Evolutionary conservation across 1,284 basidiomycete genomes (phyloP), one percentile per base, ranked within the genome.

Genomic region (Rhodotorula sp.): DNA sequence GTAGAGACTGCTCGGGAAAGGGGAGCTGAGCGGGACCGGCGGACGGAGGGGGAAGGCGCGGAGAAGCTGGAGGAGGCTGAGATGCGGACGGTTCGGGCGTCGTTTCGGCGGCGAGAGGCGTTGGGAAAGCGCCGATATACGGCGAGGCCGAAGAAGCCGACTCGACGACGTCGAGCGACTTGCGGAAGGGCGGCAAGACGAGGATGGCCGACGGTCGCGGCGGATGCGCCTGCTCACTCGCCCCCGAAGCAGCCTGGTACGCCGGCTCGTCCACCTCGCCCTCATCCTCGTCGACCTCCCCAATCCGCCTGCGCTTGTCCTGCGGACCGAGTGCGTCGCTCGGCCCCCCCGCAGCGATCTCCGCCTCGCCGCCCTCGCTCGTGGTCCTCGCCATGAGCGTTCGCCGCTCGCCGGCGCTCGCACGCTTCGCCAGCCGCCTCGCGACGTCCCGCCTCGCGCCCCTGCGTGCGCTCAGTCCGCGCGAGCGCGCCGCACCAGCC

Each of bases 281-380:
- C 1, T n/a, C 21, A 19, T 10, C 27, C 3, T 17, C 54, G 19
- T 21, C 41, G 22, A 12, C 41, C 19, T 36, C 5, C 8, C 60
- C 57, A 3, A 60, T 27, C 48, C 56, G n/a, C n/a, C 64, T 21
- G 9, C 64, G 55, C 50, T 60, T 59, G 32, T 27, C 57, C 57
- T 27, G 15, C 9, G 19, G 48, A 4, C 15, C n/a, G 25, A 13
- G 3, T n/a, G 48, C 48, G 48, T 50, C 48, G 44, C 27, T 44
- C 46, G n/a, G 29, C 21, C n/a, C n/a, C 7, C 10, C 46, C 34
- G 32, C 41, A 6, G 36, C 21, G 8, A 21, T 17, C 22, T 19
- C 48, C 25, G 48, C 63, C n/a, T 34, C 56, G 5, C 64, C 22
- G 12, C 29, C 64, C 12, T 53, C 64, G n/a, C 56, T 53, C 27